These are phyloP conservation scores for Russula earlei DNA, from an alignment of 768 basidiomycete species.

Conservation along the genomic window DNA sequence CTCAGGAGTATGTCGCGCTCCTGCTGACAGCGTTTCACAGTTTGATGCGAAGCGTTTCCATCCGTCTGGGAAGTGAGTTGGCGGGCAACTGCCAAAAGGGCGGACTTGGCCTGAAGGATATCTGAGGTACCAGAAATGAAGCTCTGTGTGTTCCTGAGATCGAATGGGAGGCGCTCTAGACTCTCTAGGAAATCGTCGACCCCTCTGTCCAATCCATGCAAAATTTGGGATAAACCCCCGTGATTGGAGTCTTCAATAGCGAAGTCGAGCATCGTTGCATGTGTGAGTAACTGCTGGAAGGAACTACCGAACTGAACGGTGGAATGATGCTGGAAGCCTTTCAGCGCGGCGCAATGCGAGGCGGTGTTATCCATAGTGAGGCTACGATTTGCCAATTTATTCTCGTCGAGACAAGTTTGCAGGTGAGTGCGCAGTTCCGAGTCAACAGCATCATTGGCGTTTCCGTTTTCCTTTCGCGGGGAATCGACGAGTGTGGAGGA, in stretches of 20 bases:
- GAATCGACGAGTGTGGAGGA: slow-evolving; percentile 3
- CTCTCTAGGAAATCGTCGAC: slow-evolving; percentile 9
- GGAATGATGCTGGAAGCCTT: slow-evolving; percentile 6
- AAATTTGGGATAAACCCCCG: not conserved
- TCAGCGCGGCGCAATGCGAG: slow-evolving; percentile 7
- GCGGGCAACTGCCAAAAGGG: not conserved
- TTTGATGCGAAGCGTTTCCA: not conserved
- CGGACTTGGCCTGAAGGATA: not conserved
- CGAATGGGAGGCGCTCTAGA: slow-evolving; percentile 1
- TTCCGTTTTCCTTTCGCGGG: not conserved
- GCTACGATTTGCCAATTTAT: slow-evolving; percentile 11
- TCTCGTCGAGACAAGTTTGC: slow-evolving; percentile 12
- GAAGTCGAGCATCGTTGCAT: slow-evolving; percentile 9
- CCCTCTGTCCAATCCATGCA: slow-evolving; percentile 8
- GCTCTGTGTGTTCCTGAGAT: slow-evolving; percentile 1
- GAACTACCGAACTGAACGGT: not conserved
- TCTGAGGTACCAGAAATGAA: slow-evolving; percentile 5
- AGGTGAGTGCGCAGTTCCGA: slow-evolving; percentile 1
- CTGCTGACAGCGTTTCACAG: slow-evolving; percentile 1
- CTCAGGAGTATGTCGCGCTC: slow-evolving; percentile 6
- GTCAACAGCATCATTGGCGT: not conserved
- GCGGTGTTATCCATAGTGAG: slow-evolving; percentile 2
- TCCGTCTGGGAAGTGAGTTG: not conserved
- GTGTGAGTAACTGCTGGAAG: slow-evolving; percentile 4
- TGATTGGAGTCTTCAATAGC: not conserved